Conservation (phyloP, 192 early-diverging fungal species). For the Spinellus fusiger region DNA sequence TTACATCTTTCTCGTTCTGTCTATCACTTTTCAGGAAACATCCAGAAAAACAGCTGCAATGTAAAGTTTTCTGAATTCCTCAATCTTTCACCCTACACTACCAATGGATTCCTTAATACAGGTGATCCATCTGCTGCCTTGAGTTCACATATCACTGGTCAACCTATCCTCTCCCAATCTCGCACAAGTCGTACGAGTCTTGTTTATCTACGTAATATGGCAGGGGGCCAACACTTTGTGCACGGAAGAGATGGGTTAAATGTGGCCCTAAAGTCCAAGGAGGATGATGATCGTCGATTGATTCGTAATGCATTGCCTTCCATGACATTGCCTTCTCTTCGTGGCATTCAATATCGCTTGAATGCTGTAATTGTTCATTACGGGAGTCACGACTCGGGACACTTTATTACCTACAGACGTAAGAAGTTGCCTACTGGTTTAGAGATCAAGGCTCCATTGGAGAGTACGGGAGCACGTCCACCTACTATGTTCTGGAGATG, state of each 20-base stretch:
- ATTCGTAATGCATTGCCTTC: constrained; percentile 14
- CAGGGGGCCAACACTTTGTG: background rate
- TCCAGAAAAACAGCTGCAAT: constrained; percentile 72
- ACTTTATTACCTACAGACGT: constrained; percentile 83
- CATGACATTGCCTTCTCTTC: constrained; percentile 2
- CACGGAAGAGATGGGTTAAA: constrained; percentile 9
- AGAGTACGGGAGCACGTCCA: background rate
- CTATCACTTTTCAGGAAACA: constrained; percentile 58
- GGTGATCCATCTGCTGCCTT: constrained; percentile 14
- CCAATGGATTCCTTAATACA: constrained; percentile 50
- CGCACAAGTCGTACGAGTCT: constrained; percentile 23
- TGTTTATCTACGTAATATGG: constrained; percentile 31
- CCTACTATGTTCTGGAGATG: constrained; percentile 60
- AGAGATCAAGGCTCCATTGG: constrained; percentile 19
- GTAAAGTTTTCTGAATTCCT: constrained; percentile 67
- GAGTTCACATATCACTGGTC: background rate
- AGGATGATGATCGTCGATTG: constrained; percentile 9
- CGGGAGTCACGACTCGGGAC: constrained; percentile 83
- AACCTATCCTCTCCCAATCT: constrained; percentile 1
- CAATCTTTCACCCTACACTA: constrained; percentile 73
- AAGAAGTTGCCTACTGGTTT: constrained; percentile 40
- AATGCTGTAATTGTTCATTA: constrained; percentile 78
- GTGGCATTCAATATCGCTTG: constrained; percentile 58
- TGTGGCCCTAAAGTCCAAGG: constrained; percentile 6
- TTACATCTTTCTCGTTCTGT: constrained; percentile 85